Conservation (phyloP, 805 yeast species). For the Wickerhamomyces silvicola region DNA sequence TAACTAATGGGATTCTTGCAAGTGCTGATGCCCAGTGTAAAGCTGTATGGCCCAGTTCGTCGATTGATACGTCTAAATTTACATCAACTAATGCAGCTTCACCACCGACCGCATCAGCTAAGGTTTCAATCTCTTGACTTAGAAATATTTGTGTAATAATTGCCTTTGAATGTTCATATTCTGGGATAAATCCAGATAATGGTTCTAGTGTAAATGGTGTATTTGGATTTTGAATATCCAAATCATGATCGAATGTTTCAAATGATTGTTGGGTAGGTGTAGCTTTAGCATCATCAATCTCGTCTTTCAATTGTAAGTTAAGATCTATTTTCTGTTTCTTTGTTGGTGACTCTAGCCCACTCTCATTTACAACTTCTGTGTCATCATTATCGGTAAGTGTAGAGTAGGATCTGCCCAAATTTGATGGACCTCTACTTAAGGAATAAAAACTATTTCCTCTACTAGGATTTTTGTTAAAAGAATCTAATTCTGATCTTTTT, state of each 20-base stretch:
- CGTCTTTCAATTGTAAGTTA: no score
- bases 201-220: slow-evolving; percentile 47
- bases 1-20: slow-evolving; percentile 68
- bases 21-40: slow-evolving; percentile 95
- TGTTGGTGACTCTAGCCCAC: slow-evolving; percentile 28
- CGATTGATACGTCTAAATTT: slow-evolving; percentile 79
- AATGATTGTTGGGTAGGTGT: slow-evolving; percentile 6
- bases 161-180: slow-evolving; percentile 33
- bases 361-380: slow-evolving; percentile 6
- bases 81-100: slow-evolving; percentile 28
- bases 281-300: no score
- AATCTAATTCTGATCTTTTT: slow-evolving; percentile 17
- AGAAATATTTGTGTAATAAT: slow-evolving; percentile 46
- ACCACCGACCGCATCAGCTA: slow-evolving; percentile 25
- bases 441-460: slow-evolving; percentile 10
- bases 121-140: slow-evolving; percentile 29
- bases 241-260: slow-evolving; percentile 31
- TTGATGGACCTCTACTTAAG: slow-evolving; percentile 19
- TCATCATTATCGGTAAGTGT: slow-evolving; percentile 29
- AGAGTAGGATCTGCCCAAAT: slow-evolving; percentile 21
- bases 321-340: slow-evolving; percentile 27
- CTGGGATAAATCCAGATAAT: slow-evolving; percentile 23
- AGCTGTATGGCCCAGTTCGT: slow-evolving; percentile 88
- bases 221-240: slow-evolving; percentile 34
- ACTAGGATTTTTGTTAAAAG: slow-evolving; percentile 4